A percentile compares a stretch with the other conserved stretches of the same genome.
These are phyloP conservation scores for Scedosporium apiospermum DNA, from an alignment of 2,329 filamentous ascomycete genomes.

Conservation along the genomic window DNA sequence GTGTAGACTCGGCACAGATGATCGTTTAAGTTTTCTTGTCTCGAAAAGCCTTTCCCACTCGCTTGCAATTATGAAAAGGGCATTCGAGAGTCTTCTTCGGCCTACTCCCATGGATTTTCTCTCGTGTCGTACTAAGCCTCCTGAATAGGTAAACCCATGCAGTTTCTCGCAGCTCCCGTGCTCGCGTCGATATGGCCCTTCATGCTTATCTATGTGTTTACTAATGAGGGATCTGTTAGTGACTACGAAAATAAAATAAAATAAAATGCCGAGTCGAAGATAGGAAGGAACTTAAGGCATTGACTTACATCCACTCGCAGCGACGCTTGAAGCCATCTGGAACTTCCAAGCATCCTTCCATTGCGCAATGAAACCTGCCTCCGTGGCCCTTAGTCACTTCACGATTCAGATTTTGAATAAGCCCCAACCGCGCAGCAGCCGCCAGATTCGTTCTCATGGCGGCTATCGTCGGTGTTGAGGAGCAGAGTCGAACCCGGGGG, in stretches of 20 bases:
- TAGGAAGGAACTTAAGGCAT: neutral
- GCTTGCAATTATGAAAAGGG: no score
- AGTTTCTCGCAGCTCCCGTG: constrained; percentile 82
- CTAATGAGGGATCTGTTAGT: constrained; percentile 34
- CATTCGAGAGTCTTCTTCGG: no score
- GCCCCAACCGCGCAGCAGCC: constrained; percentile 8
- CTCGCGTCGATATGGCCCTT: constrained; percentile 80
- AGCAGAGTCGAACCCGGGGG: no score
- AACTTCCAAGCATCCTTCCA: constrained; percentile 57
- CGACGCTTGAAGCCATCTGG: constrained; percentile 63
- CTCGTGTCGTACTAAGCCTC: no score
- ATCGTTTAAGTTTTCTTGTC: no score
- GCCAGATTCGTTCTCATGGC: no score
- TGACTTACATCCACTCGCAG: constrained; percentile 86
- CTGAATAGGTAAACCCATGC: constrained; percentile 40
- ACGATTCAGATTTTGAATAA: constrained; percentile 50
- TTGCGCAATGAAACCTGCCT: constrained; percentile 70
- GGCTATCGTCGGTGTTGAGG: no score
- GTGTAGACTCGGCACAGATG: no score
- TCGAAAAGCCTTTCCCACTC: no score
- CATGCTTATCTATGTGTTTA: constrained; percentile 98
- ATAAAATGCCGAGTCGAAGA: neutral
- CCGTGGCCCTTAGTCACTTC: constrained; percentile 52
- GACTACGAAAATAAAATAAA: neutral
- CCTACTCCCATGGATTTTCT: no score